Percentiles rank a stretch among this genome's conserved stretches.
These are phyloP conservation scores for Globisporangium carolinianum DNA, from an alignment of 352 stramenopile species.

Conservation along the genomic window DNA sequence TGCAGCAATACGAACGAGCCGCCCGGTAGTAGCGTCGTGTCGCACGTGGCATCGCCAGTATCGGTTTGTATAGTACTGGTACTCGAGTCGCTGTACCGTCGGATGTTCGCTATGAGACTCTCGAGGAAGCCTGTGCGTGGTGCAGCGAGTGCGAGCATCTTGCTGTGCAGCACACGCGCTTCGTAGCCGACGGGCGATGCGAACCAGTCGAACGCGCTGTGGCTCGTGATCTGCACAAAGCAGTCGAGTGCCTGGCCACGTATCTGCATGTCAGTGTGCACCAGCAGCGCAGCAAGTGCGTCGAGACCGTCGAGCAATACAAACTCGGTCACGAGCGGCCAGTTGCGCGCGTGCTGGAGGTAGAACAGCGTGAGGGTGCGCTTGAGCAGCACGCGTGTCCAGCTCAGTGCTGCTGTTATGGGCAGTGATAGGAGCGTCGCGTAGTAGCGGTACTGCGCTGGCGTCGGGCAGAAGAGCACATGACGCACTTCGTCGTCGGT, in stretches of 20 bases:
- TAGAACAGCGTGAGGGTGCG: conserved; percentile 36
- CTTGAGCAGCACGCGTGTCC: conserved; percentile 16
- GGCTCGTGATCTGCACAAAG: conserved; percentile 39
- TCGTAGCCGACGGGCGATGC: conserved; percentile 18
- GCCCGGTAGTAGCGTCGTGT: conserved; percentile 7
- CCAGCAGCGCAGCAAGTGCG: conserved; percentile 23
- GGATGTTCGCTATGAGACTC: conserved; percentile 21
- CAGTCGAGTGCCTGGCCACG: conserved; percentile 32
- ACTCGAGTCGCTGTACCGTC: conserved; percentile 7
- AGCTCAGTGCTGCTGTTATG: not conserved
- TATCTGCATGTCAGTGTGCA: conserved; percentile 26
- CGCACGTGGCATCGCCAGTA: too few species aligned
- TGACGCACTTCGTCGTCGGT: conserved; percentile 31
- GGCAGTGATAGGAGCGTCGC: conserved; percentile 16
- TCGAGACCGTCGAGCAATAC: conserved; percentile 20
- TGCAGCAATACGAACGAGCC: conserved; percentile 29
- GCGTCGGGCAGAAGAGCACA: conserved; percentile 23
- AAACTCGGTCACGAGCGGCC: conserved; percentile 29
- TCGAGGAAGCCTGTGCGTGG: conserved; percentile 14
- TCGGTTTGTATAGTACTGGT: too few species aligned
- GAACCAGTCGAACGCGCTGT: conserved; percentile 34
- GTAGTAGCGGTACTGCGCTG: conserved; percentile 21
- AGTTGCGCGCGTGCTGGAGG: conserved; percentile 30
- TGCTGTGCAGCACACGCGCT: conserved; percentile 23
- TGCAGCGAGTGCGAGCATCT: conserved; percentile 21